phyloP scores from a whole-genome alignment of 192 early-diverging fungal genomes.

The Podila clonocystis region DNA sequence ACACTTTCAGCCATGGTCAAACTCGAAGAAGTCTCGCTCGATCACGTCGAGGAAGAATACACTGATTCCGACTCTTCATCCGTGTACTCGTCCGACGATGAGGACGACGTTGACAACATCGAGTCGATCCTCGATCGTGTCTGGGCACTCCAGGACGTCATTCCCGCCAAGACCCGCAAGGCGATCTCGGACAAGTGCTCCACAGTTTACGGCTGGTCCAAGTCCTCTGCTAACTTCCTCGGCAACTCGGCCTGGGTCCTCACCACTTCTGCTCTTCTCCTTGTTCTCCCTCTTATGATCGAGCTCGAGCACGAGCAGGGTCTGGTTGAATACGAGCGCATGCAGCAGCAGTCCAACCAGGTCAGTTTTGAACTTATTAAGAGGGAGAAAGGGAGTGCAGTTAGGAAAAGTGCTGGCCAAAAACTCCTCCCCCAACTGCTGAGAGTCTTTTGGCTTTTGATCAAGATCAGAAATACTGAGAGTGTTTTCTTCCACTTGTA shows the following conservation, averaged over 20 bases:
- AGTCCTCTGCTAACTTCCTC: slow-evolving; percentile 66
- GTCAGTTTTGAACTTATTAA: slow-evolving; percentile 8
- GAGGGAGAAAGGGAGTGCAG: neutral
- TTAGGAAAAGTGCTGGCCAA: neutral
- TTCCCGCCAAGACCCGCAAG: slow-evolving; percentile 79
- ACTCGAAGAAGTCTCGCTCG: slow-evolving; percentile 61
- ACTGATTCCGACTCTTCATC: slow-evolving; percentile 61
- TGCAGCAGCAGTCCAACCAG: slow-evolving; percentile 61
- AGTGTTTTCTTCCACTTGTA: neutral
- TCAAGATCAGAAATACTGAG: too few species aligned
- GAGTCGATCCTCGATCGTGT: slow-evolving; percentile 88
- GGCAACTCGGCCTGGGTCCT: slow-evolving; percentile 92
- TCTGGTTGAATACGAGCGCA: slow-evolving; percentile 84
- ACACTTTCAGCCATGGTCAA: slow-evolving; percentile 55
- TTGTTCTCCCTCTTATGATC: slow-evolving; percentile 86
- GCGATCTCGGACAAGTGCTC: slow-evolving; percentile 67
- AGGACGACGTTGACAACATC: slow-evolving; percentile 78
- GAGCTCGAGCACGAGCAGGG: slow-evolving; percentile 91
- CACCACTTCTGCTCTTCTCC: slow-evolving; percentile 84
- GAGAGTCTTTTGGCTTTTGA: too few species aligned
- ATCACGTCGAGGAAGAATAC: slow-evolving; percentile 61
- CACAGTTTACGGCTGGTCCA: slow-evolving; percentile 67
- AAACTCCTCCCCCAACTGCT: too few species aligned
- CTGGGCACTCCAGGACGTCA: slow-evolving; percentile 86
- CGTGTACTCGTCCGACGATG: slow-evolving; percentile 68